Evolutionary conservation across 495 filamentous ascomycete genomes (phyloP), one percentile per base, ranked within the genome.

Genomic region (Choiromyces venosus): DNA sequence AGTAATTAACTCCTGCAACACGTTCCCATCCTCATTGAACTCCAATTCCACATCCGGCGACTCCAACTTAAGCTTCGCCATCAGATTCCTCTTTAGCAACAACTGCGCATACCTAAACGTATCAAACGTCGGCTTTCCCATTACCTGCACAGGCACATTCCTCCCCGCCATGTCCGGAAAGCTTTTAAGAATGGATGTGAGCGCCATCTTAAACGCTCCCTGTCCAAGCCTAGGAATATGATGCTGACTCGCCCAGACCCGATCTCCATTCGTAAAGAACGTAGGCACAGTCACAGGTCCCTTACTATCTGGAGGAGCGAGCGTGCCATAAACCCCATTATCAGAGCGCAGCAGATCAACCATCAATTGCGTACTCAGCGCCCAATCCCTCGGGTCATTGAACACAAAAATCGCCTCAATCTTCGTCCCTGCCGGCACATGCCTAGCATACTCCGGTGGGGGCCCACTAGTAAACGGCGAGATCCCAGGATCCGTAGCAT

Each of bases 351-450:
- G 86, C 9, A 96, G 80, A 82, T 99, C 95, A 70, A 89, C 76
- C 64, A 97, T 88, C 72, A 99, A 77, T 78, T 94, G 91, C 8
- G 88, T 87, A 82, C 96, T 78, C 2, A 81, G 73, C 10, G 88
- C 93, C 94, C 94, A 97, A 85, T 97, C 94, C 37, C 95, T 88
- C 16, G 95, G 92, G 82, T 96, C 93, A 82, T 94, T 92, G 84
- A 90, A 96, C 40, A 97, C 89, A 80, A 97, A 89, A 66, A 99
- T 87, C 25, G 93, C 93, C 80, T 92, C 90, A 77, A 97, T 88
- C 74, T 92, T 91, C 52, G 93, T 84, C 21, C 83, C 83, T 0
- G 81, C 75, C 0, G 85, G 85, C 1, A 73, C 85, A 67, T 89
- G 89, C 12, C 82, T 81, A 64, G 85, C 83, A 39, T 78, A 46